Evolutionary conservation across 2,329 filamentous ascomycete species (phyloP), one percentile per base, ranked within the genome.

Genomic region (Dothideomycetes sp.): DNA sequence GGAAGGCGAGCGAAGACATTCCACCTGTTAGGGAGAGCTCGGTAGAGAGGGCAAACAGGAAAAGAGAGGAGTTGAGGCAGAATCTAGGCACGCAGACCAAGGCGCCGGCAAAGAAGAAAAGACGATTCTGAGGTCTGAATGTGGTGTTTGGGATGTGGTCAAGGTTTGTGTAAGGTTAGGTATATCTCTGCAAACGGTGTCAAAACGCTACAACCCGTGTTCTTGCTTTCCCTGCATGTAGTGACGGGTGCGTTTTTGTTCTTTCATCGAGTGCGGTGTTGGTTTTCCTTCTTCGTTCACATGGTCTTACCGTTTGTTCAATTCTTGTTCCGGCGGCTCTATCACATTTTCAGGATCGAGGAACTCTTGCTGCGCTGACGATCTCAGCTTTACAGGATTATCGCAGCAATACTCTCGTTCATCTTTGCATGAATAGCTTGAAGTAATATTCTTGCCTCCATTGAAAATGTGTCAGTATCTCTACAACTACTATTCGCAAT

Each of bases 21-120:
- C 16, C 40, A 15, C 27, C 10, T 6, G 17, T 19, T 39, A 17
- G 43, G 44, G 62, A 67, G 44, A 67, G 69, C 2, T 67, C 68
- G 8, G 62, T 72, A 45, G 67, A 78, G 43, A 68, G 65, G 40
- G 74, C 74, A 3, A 62, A 75, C 46, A 62, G 67, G 40, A 76
- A 69, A 49, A 62, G 76, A 10, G 64, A 70, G 35, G 71, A 75
- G 51, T 53, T 80, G 45, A 78, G 76, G 52, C 62, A 68, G 13
- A 61, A 69, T 29, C 51, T 76, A 12, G 68, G 68, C 38, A 61
- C 59, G 41, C 71, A 70, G 51, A 65, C 67, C 19, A 72, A 71
- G 48, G 68, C 63, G 38, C 64, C 67, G 8, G 62, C 55, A 13
- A 78, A 72, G 63, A 79, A 77, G 63, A 76, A 71, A 53, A 57